Evolutionary conservation across 345 rosid genomes (phyloP).

Genomic region (Durio zibethinus): DNA sequence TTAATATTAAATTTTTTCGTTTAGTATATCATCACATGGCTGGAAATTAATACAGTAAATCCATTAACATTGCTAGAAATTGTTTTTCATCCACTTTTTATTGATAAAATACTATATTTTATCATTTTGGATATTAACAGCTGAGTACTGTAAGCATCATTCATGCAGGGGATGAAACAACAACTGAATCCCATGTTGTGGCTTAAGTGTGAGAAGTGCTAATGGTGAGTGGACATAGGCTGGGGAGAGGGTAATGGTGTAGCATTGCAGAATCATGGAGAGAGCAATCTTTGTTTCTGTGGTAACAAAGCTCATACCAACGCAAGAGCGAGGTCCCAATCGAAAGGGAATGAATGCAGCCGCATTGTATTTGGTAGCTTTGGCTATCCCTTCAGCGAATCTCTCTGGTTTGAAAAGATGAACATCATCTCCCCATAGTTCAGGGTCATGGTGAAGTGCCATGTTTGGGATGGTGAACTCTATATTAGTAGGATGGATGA

Average conservation of each 20-base stretch:
- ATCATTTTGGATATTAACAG: neutral
- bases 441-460: slow-evolving; percentile 36
- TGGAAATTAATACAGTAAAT: neutral
- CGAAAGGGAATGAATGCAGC: slow-evolving; percentile 41
- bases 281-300: slow-evolving; percentile 41
- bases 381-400: slow-evolving; percentile 40
- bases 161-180: neutral
- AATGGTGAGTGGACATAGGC: slow-evolving; percentile 34
- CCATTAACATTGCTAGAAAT: neutral
- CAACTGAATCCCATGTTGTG: neutral
- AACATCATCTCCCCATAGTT: slow-evolving; percentile 43
- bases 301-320: slow-evolving; percentile 33
- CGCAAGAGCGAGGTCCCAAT: slow-evolving; percentile 39
- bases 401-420: slow-evolving; percentile 45
- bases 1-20: too few species aligned
- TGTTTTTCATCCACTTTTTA: neutral
- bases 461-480: slow-evolving; percentile 12
- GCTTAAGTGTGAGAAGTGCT: neutral
- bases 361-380: slow-evolving; percentile 37
- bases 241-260: slow-evolving; percentile 35
- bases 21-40: neutral
- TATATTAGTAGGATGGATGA: slow-evolving; percentile 27
- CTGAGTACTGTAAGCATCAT: neutral
- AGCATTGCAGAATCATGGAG: slow-evolving; percentile 46
- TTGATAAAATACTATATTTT: neutral